Conservation (phyloP, 176 grass and related monocot species). For the Hordeum vulgare region MorexV3_pseudomolecules_assembly NC_058521.1:588057412-588057911, state of each 20-base stretch:
- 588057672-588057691: background rate
- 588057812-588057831: background rate
- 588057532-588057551: slow-evolving; percentile 47
- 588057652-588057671: background rate
- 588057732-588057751: slow-evolving; percentile 20
- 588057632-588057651: background rate
- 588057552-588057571: slow-evolving; percentile 60
- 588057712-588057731: slow-evolving; percentile 3
- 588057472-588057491: slow-evolving; percentile 24
- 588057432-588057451: slow-evolving; percentile 12
- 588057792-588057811: background rate
- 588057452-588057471: slow-evolving; percentile 44
- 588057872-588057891: too few species aligned
- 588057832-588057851: background rate
- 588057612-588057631: slow-evolving; percentile 3
- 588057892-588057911: too few species aligned
- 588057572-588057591: slow-evolving; percentile 36
- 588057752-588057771: background rate
- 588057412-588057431: background rate
- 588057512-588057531: slow-evolving; percentile 26
- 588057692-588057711: slow-evolving; percentile 33
- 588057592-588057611: background rate
- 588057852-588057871: too few species aligned
- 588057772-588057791: background rate
- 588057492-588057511: background rate